Conservation (phyloP, 163 green algal species). For the Picocystis sp. region DNA sequence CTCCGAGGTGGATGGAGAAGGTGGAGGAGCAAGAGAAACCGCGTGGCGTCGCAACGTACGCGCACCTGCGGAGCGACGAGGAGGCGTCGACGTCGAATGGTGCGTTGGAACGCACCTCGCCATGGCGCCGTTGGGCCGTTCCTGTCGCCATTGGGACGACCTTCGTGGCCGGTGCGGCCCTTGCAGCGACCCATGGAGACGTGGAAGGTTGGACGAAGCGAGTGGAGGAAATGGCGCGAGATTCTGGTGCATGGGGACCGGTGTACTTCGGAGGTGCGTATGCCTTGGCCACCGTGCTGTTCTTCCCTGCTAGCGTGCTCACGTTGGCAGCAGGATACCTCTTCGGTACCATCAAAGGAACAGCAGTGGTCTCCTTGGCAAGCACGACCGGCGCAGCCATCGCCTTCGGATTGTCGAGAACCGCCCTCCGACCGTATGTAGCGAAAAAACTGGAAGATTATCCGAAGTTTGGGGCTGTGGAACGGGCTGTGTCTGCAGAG, state of each 20-base stretch:
- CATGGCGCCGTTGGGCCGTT: too few species aligned
- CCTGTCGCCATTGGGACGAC: too few species aligned
- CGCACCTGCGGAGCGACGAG: too few species aligned
- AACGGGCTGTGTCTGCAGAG: conserved; percentile 23
- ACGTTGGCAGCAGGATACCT: conserved; percentile 51
- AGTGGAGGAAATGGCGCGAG: too few species aligned
- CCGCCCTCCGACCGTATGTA: conserved; percentile 27
- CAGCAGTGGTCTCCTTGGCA: conserved; percentile 33
- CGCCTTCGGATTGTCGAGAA: conserved; percentile 38
- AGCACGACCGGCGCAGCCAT: conserved; percentile 33
- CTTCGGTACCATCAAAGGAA: conserved; percentile 43
- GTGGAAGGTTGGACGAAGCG: too few species aligned
- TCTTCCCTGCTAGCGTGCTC: conserved; percentile 44
- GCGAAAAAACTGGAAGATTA: conserved; percentile 19
- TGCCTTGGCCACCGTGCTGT: conserved; percentile 35
- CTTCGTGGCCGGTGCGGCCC: too few species aligned
- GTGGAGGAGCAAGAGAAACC: too few species aligned
- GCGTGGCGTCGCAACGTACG: too few species aligned
- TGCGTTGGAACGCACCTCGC: too few species aligned
- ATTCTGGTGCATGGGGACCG: conserved; percentile 9
- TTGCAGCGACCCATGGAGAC: too few species aligned
- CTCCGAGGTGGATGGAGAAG: too few species aligned
- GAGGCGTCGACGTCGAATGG: too few species aligned
- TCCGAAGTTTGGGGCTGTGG: conserved; percentile 23
- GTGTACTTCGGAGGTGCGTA: conserved; percentile 38